A percentile compares a stretch with the other conserved stretches of the same genome.
These are phyloP conservation scores for Epithele typhae DNA, from an alignment of 768 basidiomycete genomes.

Conservation along the genomic window DNA sequence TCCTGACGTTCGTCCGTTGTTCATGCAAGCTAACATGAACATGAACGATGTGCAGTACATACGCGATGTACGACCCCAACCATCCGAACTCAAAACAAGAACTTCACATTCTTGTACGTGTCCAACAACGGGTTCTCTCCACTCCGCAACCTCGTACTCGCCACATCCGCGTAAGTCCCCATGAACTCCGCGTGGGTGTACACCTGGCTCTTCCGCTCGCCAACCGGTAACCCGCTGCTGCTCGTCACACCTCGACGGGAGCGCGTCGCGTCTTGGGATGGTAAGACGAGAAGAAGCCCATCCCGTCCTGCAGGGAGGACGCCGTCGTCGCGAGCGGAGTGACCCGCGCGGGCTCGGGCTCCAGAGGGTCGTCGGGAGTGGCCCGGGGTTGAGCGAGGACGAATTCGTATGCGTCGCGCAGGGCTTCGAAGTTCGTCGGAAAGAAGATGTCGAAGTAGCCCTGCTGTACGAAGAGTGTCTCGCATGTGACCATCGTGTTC, in stretches of 20 bases:
- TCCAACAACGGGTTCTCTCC: conserved; percentile 88
- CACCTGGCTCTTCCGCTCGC: conserved; percentile 77
- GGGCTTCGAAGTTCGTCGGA: conserved; percentile 82
- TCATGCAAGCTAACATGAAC: too few relatives aligned
- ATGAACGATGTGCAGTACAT: too few relatives aligned
- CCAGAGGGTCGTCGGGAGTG: conserved; percentile 22
- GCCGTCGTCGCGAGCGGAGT: conserved; percentile 51
- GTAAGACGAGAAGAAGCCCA: conserved; percentile 70
- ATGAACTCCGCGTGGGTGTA: conserved; percentile 89
- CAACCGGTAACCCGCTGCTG: conserved; percentile 73
- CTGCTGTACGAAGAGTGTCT: conserved; percentile 87
- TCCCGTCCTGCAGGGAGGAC: conserved; percentile 48
- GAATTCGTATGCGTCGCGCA: conserved; percentile 89
- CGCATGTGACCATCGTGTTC: conserved; percentile 82
- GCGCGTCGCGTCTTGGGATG: conserved; percentile 50
- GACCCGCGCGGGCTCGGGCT: conserved; percentile 30
- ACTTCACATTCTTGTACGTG: conserved; percentile 92
- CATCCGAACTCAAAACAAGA: conserved; percentile 64
- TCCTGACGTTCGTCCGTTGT: too few relatives aligned
- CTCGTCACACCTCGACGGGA: conserved; percentile 70
- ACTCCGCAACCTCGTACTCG: conserved; percentile 63
- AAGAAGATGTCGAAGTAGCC: conserved; percentile 99
- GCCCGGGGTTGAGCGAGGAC: conserved; percentile 57
- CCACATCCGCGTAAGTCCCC: conserved; percentile 75
- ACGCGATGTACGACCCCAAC: background rate